Evolutionary conservation across 2,329 filamentous ascomycete species (phyloP).

Genomic region (Grosmannia serpens): DNA sequence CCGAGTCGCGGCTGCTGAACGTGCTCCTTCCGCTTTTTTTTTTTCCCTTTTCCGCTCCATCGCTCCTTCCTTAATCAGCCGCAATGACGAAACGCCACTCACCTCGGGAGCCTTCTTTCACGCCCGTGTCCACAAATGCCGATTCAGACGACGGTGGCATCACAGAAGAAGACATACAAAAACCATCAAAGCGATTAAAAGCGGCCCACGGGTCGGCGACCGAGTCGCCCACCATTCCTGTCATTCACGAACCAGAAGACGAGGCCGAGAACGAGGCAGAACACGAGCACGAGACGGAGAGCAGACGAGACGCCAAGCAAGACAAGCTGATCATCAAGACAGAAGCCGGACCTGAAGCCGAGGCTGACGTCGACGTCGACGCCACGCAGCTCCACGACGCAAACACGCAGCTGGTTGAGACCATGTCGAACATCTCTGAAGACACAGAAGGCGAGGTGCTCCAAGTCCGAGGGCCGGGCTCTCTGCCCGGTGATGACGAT

Average conservation of each 20-base stretch:
- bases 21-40: background rate
- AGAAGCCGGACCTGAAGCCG: slow-evolving; percentile 16
- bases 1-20: background rate
- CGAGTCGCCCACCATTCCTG: slow-evolving; percentile 31
- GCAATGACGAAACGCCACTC: slow-evolving; percentile 17
- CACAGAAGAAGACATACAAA: slow-evolving; percentile 29
- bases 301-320: background rate
- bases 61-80: background rate
- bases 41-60: background rate
- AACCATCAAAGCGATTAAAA: slow-evolving; percentile 36
- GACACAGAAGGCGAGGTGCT: slow-evolving; percentile 83
- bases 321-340: background rate
- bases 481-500: slow-evolving; percentile 56
- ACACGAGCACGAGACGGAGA: background rate
- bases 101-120: slow-evolving; percentile 33
- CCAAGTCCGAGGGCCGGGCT: slow-evolving; percentile 23
- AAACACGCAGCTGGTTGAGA: slow-evolving; percentile 30
- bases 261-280: slow-evolving; percentile 4
- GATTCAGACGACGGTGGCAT: slow-evolving; percentile 34
- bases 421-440: slow-evolving; percentile 66
- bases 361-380: background rate
- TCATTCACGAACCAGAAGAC: slow-evolving; percentile 3
- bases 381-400: background rate
- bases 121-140: slow-evolving; percentile 34
- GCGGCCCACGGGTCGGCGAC: slow-evolving; percentile 31